Conservation (phyloP, 495 filamentous ascomycete genomes). For the Penicillium herquei region DNA sequence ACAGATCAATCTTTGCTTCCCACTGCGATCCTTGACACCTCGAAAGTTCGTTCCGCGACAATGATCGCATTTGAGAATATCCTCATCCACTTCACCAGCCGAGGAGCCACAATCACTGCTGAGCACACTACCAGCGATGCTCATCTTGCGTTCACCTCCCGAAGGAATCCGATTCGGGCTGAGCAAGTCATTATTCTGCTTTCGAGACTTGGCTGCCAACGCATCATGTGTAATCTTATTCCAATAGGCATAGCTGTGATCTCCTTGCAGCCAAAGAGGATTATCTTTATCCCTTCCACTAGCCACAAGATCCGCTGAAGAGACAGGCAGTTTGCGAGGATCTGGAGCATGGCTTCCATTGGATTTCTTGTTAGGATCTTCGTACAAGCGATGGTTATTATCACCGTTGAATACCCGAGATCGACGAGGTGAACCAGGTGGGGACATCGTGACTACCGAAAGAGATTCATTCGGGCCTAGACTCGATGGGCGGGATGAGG, state of each 20-base stretch:
- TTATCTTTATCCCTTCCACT: slow-evolving; percentile 32
- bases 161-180: slow-evolving; percentile 25
- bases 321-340: slow-evolving; percentile 5
- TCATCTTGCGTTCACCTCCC: slow-evolving; percentile 30
- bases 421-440: slow-evolving; percentile 34
- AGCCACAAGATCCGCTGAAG: slow-evolving; percentile 18
- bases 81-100: slow-evolving; percentile 35
- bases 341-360: slow-evolving; percentile 1
- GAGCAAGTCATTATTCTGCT: slow-evolving; percentile 25
- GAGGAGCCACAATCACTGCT: slow-evolving; percentile 48
- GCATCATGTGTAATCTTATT: slow-evolving; percentile 48
- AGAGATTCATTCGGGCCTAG: slow-evolving; percentile 26
- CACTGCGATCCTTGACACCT: slow-evolving; percentile 43
- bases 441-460: slow-evolving; percentile 34
- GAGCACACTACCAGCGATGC: slow-evolving; percentile 33
- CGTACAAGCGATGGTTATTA: slow-evolving; percentile 15
- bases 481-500: slow-evolving; percentile 25
- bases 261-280: slow-evolving; percentile 51
- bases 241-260: slow-evolving; percentile 55
- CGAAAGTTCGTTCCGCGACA: slow-evolving; percentile 54
- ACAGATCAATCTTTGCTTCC: slow-evolving; percentile 53
- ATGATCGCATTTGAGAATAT: slow-evolving; percentile 47
- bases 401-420: slow-evolving; percentile 20
- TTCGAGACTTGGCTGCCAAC: slow-evolving; percentile 32
- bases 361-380: slow-evolving; percentile 4